A percentile compares a stretch with the other conserved stretches of the same genome.
These are phyloP conservation scores for Ophiostoma montium DNA, from an alignment of 2,329 filamentous ascomycete genomes.

Conservation along the genomic window DNA sequence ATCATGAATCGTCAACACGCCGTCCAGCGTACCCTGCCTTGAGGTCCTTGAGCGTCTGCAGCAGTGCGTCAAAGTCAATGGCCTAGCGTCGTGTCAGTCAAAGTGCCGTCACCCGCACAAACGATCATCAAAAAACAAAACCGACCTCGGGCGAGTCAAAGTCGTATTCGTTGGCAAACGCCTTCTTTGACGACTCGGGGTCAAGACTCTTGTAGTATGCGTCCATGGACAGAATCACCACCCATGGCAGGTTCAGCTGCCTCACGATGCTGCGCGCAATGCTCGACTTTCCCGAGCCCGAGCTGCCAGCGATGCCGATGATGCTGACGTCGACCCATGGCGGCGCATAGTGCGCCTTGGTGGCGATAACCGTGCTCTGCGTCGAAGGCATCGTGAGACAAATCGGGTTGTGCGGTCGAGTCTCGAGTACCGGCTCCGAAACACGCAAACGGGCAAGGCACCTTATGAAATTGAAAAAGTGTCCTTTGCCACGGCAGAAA, in stretches of 20 bases:
- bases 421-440: too few species aligned
- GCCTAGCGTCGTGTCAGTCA: conserved; percentile 28
- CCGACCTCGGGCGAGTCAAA: conserved; percentile 68
- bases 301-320: conserved; percentile 90
- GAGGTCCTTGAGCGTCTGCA: conserved; percentile 65
- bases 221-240: conserved; percentile 96
- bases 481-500: too few species aligned
- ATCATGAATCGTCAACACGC: conserved; percentile 3
- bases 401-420: too few species aligned
- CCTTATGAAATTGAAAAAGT: neutral
- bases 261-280: conserved; percentile 83
- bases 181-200: conserved; percentile 61
- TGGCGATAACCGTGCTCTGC: conserved; percentile 31
- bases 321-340: conserved; percentile 96
- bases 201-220: conserved; percentile 92
- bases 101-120: too few species aligned
- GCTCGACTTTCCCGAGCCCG: conserved; percentile 88
- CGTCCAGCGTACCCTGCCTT: conserved; percentile 75
- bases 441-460: too few species aligned
- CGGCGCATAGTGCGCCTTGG: conserved; percentile 66
- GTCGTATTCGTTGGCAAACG: conserved; percentile 85
- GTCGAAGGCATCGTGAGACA: conserved; percentile 4
- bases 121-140: too few species aligned
- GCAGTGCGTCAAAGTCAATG: conserved; percentile 83
- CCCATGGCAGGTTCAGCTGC: conserved; percentile 87